phyloP scores from a whole-genome alignment of 2,329 filamentous ascomycete species.

The Corniculantispora saksenae region DNA sequence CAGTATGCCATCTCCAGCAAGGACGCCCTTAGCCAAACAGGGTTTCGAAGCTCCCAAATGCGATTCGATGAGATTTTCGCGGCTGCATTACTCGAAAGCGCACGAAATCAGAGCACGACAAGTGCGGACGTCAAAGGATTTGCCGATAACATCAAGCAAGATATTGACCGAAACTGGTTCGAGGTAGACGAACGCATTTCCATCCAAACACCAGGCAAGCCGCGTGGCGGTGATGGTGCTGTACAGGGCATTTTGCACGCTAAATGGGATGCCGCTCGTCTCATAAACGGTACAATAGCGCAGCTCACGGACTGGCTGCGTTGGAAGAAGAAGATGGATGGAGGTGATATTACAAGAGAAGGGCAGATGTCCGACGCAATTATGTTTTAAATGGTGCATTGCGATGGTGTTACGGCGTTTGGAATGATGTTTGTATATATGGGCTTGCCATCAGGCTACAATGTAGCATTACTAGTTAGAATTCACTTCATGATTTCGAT shows the following conservation, averaged over 20 bases:
- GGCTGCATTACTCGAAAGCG: slow-evolving; percentile 2
- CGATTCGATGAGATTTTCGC: slow-evolving; percentile 18
- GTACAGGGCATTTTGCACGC: slow-evolving; percentile 34
- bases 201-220: slow-evolving; percentile 40
- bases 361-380: not conserved
- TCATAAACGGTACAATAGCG: slow-evolving; percentile 35
- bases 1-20: not conserved
- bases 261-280: slow-evolving; percentile 32
- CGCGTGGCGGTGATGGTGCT: slow-evolving; percentile 29
- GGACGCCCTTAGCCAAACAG: not conserved
- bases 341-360: not conserved
- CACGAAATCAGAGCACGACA: slow-evolving; percentile 24
- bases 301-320: slow-evolving; percentile 36
- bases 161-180: slow-evolving; percentile 49
- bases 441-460: not conserved
- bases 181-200: slow-evolving; percentile 35
- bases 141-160: slow-evolving; percentile 43
- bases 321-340: slow-evolving; percentile 29
- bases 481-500: not conserved
- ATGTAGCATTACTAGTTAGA: not conserved
- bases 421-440: not conserved
- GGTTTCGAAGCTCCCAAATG: not conserved
- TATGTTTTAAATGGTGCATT: slow-evolving; percentile 7
- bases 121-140: slow-evolving; percentile 40
- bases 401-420: not conserved